Conservation (phyloP, 768 basidiomycete genomes). For the Antrodiella citrinella region DNA sequence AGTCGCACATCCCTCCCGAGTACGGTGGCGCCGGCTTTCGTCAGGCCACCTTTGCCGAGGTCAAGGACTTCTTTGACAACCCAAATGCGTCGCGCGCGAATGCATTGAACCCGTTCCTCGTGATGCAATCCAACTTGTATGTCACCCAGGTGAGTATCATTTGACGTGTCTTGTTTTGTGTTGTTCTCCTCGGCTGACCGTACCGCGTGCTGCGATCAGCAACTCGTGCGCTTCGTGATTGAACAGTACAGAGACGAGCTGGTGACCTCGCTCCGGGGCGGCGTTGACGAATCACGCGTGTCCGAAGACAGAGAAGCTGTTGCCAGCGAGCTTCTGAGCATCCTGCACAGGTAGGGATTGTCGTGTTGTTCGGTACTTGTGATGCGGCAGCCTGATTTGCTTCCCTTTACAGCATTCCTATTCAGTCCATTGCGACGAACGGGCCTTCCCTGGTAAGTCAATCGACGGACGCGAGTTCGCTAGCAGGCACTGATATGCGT, state of each 20-base stretch:
- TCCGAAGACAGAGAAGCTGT: conserved; percentile 77
- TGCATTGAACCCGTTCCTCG: conserved; percentile 82
- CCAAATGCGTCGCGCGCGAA: conserved; percentile 81
- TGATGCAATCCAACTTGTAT: conserved; percentile 88
- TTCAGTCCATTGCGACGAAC: conserved; percentile 87
- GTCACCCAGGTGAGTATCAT: conserved; percentile 68
- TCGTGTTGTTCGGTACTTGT: conserved; percentile 3
- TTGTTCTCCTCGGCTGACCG: conserved; percentile 3
- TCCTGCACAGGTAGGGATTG: conserved; percentile 61
- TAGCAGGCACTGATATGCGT: background rate
- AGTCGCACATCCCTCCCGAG: conserved; percentile 45
- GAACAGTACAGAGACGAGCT: conserved; percentile 91
- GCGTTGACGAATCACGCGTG: conserved; percentile 52
- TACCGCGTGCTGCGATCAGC: conserved; percentile 37
- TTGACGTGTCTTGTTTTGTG: conserved; percentile 1
- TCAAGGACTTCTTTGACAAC: conserved; percentile 88
- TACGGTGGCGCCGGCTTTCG: conserved; percentile 67
- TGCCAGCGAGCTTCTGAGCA: conserved; percentile 78
- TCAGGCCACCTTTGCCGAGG: conserved; percentile 79
- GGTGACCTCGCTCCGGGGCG: conserved; percentile 56
- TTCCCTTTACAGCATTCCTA: conserved; percentile 58
- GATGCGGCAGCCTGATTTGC: too few relatives aligned
- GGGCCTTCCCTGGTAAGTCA: conserved; percentile 63
- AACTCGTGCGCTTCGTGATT: conserved; percentile 89
- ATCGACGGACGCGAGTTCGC: background rate